Conservation (phyloP, 1,284 basidiomycete genomes). For the Puccinia hordei region DNA sequence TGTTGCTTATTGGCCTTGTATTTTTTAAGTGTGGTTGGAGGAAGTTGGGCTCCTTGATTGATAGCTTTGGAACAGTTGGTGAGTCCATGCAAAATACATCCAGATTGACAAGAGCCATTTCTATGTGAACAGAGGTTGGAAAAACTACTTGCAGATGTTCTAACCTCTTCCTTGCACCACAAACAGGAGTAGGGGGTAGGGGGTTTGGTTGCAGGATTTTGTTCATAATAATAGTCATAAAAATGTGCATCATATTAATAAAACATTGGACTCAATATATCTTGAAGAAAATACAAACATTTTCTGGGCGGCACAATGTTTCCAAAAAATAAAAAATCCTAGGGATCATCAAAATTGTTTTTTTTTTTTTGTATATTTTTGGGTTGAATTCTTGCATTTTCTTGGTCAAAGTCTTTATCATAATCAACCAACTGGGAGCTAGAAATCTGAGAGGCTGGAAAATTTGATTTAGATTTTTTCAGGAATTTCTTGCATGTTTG, state of each 20-base stretch:
- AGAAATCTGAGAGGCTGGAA: neutral
- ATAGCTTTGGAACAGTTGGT: neutral
- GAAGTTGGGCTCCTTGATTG: neutral
- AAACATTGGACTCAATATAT: neutral
- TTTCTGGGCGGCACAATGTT: neutral
- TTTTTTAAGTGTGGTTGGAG: neutral
- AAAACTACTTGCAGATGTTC: neutral
- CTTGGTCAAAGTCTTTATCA: neutral
- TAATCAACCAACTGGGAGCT: neutral
- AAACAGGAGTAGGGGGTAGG: neutral
- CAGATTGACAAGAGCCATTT: slow-evolving; percentile 9
- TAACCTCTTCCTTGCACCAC: neutral
- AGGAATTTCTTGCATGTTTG: neutral
- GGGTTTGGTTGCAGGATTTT: neutral
- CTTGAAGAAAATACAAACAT: neutral
- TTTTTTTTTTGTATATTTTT: neutral
- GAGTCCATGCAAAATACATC: neutral
- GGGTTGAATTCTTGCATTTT: neutral
- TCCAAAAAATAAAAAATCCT: neutral
- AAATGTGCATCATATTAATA: no score
- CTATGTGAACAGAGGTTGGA: slow-evolving; percentile 6
- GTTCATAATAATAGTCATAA: neutral
- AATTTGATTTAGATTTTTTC: neutral
- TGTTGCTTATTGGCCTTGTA: neutral
- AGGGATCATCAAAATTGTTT: neutral